Evolutionary conservation across 1,284 basidiomycete species (phyloP), one percentile per base, ranked within the genome.

Genomic region (Cutaneotrichosporon daszewskae): DNA sequence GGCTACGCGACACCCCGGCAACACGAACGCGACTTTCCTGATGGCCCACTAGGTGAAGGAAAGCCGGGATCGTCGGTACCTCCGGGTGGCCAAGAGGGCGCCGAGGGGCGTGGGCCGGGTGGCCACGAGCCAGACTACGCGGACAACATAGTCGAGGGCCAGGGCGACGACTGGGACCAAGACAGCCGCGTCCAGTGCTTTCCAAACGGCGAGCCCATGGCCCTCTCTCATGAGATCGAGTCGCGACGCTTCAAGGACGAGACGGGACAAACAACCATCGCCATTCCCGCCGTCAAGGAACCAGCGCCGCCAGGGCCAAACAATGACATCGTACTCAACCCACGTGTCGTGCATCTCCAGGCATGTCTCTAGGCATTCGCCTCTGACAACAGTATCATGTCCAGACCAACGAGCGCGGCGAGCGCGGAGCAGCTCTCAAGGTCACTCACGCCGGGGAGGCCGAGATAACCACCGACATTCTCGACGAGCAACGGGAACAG

Each of bases 301-400:
- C 58, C 66, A 31, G 63, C 62, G 32, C 34, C 48, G 24, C 69
- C 69, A 2, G 67, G 69, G 12, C 59, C 65, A 4, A 47, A 58
- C 26, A 62, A 61, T 39, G 60, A 62, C 29, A 68, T 71, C 37
- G 59, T 58, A n/a, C 55, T 69, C 13, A 49, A 60, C 28, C 60
- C 69, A 1, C 45, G 69, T 22, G 45, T 64, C 19, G 44, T 59
- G 3, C 54, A 63, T 23, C 54, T 67, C 26, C 62, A 67, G 45
- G 68, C 68, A 47, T 55, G 62, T 40, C n/a, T n/a, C n/a, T n/a
- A n/a, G n/a, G n/a, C n/a, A n/a, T n/a, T n/a, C n/a, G n/a, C 14
- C 24, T 40, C 44, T 54, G 43, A 50, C 29, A 9, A 12, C 11
- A 26, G 18, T 38, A 40, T 20, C 37, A 39, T 18, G 32, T 36